Evolutionary conservation across 2,329 filamentous ascomycete genomes (phyloP), one percentile per base, ranked within the genome.

Genomic region (Hortaea sp.): DNA sequence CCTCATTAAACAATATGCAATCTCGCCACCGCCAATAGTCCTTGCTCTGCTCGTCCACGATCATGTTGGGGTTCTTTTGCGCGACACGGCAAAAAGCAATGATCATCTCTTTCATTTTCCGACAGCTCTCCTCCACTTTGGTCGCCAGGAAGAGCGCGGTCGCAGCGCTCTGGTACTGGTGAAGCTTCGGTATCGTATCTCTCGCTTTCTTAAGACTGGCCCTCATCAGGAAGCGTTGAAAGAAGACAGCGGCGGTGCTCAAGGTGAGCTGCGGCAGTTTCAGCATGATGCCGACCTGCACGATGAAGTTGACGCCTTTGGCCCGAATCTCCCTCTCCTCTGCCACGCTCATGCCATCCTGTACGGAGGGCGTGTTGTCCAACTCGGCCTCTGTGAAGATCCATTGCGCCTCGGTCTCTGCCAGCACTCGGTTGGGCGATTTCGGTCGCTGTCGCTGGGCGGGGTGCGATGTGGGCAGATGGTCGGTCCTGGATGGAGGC

Each of bases 11-110:
- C 10, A 97, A 72, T 47, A 98, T 94, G 48, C 84, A 92, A 63
- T 98, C 92, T 50, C 88, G 80, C 92, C 92, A 98, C 60, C 85
- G 81, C 92, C 92, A 98, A 64, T 92, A 98, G 62, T 98, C 92
- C 62, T 95, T 97, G 56, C 85, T 94, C 66, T 97, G 89, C 67
- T 97, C 92, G 63, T 98, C 92, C 44, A 97, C 86, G 45, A 90
- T 74, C 49, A 95, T 78, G 58, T 88, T 85, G 1, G 87, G 75
- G 57, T 97, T 90, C 70, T 98, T 97, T 66, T 95, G 88, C 29
- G 90, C 92, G 13, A 95, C 88, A 54, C 90, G 87, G 49, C 88
- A 92, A 58, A 94, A 92, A 1, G 89, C 87, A 30, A 95, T 84
- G 54, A 98, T 90, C 49, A 98, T 76, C 54, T 95, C 88, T 60